Evolutionary conservation across 176 grass and related monocot species (phyloP).

Genomic region (Cenchrus purpureus): DNA sequence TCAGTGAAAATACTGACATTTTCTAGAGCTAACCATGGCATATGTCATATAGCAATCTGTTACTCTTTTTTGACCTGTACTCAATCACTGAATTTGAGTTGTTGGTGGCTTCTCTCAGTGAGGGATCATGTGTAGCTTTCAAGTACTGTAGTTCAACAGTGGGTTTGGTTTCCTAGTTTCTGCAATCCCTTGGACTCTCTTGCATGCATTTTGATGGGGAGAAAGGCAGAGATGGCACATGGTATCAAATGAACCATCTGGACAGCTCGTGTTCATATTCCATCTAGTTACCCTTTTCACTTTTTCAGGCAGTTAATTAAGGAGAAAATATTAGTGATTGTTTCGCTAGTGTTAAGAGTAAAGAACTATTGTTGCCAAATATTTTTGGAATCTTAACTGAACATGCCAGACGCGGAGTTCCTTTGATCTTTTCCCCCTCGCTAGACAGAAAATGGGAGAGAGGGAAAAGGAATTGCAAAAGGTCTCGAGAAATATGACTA

Average conservation of each 20-base stretch:
- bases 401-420: neutral
- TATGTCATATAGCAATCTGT: conserved; percentile 15
- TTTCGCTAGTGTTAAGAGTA: conserved; percentile 12
- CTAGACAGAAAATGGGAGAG: neutral
- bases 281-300: neutral
- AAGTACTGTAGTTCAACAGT: conserved; percentile 31
- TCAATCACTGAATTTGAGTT: neutral
- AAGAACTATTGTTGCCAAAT: conserved; percentile 10
- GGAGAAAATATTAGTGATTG: neutral
- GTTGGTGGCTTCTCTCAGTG: conserved; percentile 34
- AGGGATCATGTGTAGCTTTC: conserved; percentile 24
- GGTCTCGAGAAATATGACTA: neutral
- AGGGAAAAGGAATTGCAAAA: neutral
- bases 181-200: neutral
- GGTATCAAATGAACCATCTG: conserved; percentile 26
- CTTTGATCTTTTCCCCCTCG: conserved; percentile 9
- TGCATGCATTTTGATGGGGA: conserved; percentile 18
- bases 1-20: conserved; percentile 16
- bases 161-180: neutral
- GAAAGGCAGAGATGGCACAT: neutral
- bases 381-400: conserved; percentile 15
- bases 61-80: conserved; percentile 13
- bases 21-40: neutral
- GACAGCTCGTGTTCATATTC: neutral
- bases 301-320: conserved; percentile 11